Evolutionary conservation across 257 asterid genomes (phyloP).

Genomic region (Eustoma russellianum): DNA sequence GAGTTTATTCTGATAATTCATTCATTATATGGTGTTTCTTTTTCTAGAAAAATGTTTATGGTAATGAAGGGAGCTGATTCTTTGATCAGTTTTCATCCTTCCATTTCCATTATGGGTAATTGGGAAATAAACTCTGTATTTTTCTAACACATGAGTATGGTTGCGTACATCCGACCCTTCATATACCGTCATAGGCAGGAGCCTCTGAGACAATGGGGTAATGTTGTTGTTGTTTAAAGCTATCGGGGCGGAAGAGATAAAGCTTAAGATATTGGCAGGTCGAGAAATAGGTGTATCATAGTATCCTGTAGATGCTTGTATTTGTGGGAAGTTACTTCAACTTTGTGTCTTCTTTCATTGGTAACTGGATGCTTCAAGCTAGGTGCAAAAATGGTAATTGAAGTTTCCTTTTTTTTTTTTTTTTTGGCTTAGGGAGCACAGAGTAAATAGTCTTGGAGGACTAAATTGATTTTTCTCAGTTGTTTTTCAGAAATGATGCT

Average conservation of each 20-base stretch:
- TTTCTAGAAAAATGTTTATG: too few species aligned
- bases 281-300: background rate
- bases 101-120: too few species aligned
- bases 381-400: too few species aligned
- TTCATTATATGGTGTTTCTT: too few species aligned
- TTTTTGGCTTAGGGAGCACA: too few species aligned
- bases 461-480: background rate
- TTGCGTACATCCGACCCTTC: too few species aligned
- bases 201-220: too few species aligned
- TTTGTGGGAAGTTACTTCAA: background rate
- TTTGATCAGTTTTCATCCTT: constrained; percentile 2
- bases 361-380: background rate
- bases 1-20: too few species aligned
- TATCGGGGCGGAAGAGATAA: background rate
- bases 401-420: background rate
- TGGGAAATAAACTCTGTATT: too few species aligned
- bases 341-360: background rate
- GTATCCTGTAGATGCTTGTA: background rate
- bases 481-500: background rate
- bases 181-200: too few species aligned
- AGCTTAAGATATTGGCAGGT: background rate
- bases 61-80: background rate
- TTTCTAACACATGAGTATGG: too few species aligned
- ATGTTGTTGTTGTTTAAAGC: background rate
- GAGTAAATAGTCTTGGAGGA: too few species aligned